These are phyloP conservation scores for Byssoonygena ceratinophila DNA, from an alignment of 2,329 filamentous ascomycete species.

Conservation along the genomic window DNA sequence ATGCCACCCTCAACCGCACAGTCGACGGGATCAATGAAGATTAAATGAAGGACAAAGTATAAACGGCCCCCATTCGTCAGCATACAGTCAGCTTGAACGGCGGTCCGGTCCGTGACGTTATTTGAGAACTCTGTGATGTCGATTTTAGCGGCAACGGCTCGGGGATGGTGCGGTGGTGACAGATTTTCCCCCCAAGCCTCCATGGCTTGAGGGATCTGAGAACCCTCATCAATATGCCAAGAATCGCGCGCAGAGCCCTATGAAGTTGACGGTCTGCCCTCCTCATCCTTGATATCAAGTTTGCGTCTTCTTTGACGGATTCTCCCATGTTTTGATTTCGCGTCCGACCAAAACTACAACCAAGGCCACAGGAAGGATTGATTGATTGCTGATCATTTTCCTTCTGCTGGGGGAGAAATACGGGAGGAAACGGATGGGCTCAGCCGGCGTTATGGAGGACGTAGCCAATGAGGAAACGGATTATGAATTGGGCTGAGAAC, in stretches of 20 bases:
- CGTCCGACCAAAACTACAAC: not conserved
- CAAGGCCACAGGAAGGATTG: not conserved
- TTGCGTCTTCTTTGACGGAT: not conserved
- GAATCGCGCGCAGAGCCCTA: not conserved
- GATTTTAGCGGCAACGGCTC: not conserved
- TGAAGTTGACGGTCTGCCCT: too few relatives aligned
- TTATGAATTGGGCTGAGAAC: not conserved
- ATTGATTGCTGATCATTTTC: not conserved
- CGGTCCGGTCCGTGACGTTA: not conserved
- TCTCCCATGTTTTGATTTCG: not conserved
- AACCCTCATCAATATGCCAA: not conserved
- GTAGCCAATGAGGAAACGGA: slow-evolving; percentile 1
- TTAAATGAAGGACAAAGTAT: too few relatives aligned
- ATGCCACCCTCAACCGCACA: too few relatives aligned
- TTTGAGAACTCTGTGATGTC: too few relatives aligned
- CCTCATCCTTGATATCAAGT: not conserved
- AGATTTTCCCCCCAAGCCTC: not conserved
- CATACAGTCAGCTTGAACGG: not conserved
- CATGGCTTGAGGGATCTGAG: too few relatives aligned
- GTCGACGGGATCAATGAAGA: too few relatives aligned
- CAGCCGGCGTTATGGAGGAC: too few relatives aligned
- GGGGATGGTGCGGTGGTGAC: not conserved
- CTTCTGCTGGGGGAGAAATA: not conserved
- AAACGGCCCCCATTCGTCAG: not conserved
- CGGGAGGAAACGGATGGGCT: not conserved